phyloP scores from a whole-genome alignment of 179 eudicot genomes.

The Camellia oleifera region DNA sequence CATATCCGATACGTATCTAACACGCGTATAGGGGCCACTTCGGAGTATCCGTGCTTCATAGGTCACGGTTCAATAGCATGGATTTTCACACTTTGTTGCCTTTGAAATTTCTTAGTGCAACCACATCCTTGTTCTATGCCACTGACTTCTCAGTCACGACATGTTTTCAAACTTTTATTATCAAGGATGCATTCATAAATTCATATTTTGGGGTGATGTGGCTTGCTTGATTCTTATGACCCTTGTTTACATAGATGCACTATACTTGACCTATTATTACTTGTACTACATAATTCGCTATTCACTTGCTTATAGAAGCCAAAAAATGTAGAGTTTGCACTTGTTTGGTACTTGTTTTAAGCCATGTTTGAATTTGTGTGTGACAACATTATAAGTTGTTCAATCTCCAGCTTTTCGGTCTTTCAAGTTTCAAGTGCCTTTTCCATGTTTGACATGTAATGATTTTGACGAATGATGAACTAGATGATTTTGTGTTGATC shows the following conservation, averaged over 20 bases:
- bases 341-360: no score
- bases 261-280: background rate
- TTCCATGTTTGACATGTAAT: no score
- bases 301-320: background rate
- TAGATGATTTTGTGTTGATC: no score
- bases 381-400: no score
- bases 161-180: slow-evolving; percentile 1
- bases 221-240: background rate
- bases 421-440: no score
- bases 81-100: background rate
- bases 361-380: no score
- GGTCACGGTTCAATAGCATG: no score
- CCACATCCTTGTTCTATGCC: background rate
- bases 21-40: no score
- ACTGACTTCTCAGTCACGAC: background rate
- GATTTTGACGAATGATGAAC: no score
- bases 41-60: no score
- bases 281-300: background rate
- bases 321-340: background rate
- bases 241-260: background rate
- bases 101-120: background rate
- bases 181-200: background rate
- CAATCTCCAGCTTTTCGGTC: no score
- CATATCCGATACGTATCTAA: no score
- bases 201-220: background rate